Base-by-base conservation (phyloP, 208 protist species). In the Trypanosoma theileri region DNA sequence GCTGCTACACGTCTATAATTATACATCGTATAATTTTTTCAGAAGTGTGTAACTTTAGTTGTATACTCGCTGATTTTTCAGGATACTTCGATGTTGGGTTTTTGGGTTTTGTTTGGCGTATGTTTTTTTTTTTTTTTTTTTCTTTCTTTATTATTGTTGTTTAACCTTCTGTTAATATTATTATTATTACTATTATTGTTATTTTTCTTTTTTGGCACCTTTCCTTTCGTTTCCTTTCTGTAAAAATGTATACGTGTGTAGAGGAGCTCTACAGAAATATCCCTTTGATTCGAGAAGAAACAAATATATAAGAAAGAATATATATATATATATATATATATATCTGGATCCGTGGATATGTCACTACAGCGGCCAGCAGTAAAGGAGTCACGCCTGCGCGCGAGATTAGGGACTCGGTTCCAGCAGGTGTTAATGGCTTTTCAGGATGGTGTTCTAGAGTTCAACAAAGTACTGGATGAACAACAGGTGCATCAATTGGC, bases 401-500 rank as follows among this genome's bases (percentile, higher is more conserved):
- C 79, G 19, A 63, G 79, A 28, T 69, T 85, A 21, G 72, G 56
- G 4, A 70, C 65, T 1, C 75, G 81, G 9, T 75, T 89, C 53
- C 70, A 85, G 8, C 71, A 78, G 10, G 63, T 77, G 13, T 76
- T 92, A 21, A 48, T 50, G 7, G 46, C 51, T 16, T 95, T 91
- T 55, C 82, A 84, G 53, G 61, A 68, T 1, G 59, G 28, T 50
- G 72, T 86, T 2, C 67, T 60, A 4, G 51, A 64, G n/a, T 79
- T 82, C 59, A 89, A 91, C 66, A 69, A 54, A 24, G 71, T 75
- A 22, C 70, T 88, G 9, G 85, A 96, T 52, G 56, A 44, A 44
- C 61, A 66, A 17, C 89, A 95, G 63, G 69, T 80, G 28, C 53
- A 81, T 46, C 69, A 81, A 24, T 53, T 91, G 1, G 58, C 51